These are phyloP conservation scores for Myxozyma geophila DNA, from an alignment of 805 yeast genomes.

Conservation along the genomic window DNA sequence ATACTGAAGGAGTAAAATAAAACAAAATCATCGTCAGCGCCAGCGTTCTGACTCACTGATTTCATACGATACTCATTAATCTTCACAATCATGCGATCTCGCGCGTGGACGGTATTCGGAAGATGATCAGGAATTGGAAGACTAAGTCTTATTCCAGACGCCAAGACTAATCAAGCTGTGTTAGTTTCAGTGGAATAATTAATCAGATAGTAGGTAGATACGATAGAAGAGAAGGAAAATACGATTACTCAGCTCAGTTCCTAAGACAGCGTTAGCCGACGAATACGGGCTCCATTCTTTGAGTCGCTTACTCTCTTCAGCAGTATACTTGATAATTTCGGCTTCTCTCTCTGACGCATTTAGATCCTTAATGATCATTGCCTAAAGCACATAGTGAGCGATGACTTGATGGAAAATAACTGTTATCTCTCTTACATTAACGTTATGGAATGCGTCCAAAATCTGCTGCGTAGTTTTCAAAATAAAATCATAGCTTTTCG, in stretches of 20 bases:
- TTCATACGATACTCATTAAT: conserved; percentile 60
- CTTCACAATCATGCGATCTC: conserved; percentile 69
- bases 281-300: conserved; percentile 34
- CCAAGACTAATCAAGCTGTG: conserved; percentile 53
- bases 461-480: conserved; percentile 64
- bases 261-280: neutral
- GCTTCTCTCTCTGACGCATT: conserved; percentile 57
- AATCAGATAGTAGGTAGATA: conserved; percentile 38
- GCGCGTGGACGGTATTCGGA: conserved; percentile 76
- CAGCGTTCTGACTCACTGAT: conserved; percentile 41
- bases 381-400: conserved; percentile 6
- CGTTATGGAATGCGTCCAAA: conserved; percentile 74
- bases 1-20: conserved; percentile 67
- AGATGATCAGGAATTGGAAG: conserved; percentile 78
- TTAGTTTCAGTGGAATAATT: neutral
- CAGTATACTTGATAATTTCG: conserved; percentile 60
- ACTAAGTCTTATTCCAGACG: conserved; percentile 74
- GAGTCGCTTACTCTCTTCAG: conserved; percentile 35
- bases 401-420: neutral
- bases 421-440: conserved; percentile 57
- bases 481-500: conserved; percentile 54
- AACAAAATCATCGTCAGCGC: conserved; percentile 74
- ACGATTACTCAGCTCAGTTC: conserved; percentile 65
- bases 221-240: conserved; percentile 73
- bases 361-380: conserved; percentile 66